Percentiles rank a stretch among this genome's conserved stretches.
phyloP scores from a whole-genome alignment of 495 filamentous ascomycete genomes.

The Beverwykella pulmonaria region DNA sequence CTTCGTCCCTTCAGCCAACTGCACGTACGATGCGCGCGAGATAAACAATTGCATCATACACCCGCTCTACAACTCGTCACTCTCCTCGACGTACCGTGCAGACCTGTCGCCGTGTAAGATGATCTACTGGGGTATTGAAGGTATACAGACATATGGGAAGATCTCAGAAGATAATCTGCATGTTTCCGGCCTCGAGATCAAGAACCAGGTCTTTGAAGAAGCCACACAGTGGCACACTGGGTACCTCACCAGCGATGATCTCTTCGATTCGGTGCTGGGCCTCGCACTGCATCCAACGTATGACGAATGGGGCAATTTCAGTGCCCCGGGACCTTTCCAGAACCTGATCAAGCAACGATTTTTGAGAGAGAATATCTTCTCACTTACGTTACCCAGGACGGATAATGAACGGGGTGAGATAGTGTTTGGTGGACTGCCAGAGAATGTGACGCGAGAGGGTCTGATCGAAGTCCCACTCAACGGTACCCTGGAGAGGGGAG shows the following conservation, averaged over 20 bases:
- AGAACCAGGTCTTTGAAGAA: slow-evolving; percentile 3
- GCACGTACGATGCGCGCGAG: background rate
- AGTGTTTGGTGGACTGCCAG: slow-evolving; percentile 3
- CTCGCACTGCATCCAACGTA: slow-evolving; percentile 3
- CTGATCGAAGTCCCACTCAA: slow-evolving; percentile 13
- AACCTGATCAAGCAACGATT: slow-evolving; percentile 10
- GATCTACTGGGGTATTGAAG: background rate
- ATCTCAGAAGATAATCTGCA: slow-evolving; percentile 7
- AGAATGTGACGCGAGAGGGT: background rate
- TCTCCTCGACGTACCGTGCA: slow-evolving; percentile 7
- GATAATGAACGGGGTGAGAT: slow-evolving; percentile 6
- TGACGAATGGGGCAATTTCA: background rate
- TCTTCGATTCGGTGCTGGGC: slow-evolving; percentile 9
- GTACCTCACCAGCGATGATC: background rate
- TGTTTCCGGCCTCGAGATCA: slow-evolving; percentile 8
- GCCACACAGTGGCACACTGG: background rate
- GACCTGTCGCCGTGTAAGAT: background rate
- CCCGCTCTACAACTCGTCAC: background rate
- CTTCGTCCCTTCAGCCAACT: slow-evolving; percentile 12
- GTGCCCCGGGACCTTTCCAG: slow-evolving; percentile 13
- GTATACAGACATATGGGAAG: slow-evolving; percentile 2
- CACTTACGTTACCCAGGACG: background rate
- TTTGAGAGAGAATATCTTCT: background rate
- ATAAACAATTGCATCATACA: background rate
- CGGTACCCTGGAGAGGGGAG: background rate